phyloP scores from a whole-genome alignment of 306 rosid species.

The Trichosanthes truncata region DNA sequence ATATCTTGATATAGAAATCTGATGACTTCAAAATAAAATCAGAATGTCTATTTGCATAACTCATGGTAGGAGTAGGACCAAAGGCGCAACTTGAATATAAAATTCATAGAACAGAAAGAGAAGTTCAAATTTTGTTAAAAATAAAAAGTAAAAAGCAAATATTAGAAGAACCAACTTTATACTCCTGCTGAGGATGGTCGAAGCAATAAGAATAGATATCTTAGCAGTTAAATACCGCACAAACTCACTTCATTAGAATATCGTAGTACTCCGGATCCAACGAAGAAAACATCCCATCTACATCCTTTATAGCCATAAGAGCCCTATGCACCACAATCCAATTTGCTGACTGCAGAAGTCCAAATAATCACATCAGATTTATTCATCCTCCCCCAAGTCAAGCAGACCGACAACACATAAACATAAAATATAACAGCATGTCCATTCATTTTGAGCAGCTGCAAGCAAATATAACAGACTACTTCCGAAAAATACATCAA shows the following conservation, averaged over 20 bases:
- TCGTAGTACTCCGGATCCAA: constrained; percentile 98
- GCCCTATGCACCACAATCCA: constrained; percentile 97
- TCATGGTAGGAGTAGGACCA: background rate
- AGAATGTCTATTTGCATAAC: background rate
- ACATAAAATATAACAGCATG: background rate
- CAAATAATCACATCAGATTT: background rate
- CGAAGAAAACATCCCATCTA: constrained; percentile 86
- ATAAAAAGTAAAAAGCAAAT: background rate
- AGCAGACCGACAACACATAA: background rate
- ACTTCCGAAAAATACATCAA: background rate
- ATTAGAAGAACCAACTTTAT: background rate
- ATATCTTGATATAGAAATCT: background rate
- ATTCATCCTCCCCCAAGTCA: background rate
- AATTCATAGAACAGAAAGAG: background rate
- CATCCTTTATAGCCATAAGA: constrained; percentile 89
- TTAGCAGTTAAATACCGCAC: background rate
- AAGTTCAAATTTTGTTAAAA: background rate
- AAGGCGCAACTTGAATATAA: background rate
- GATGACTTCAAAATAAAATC: background rate
- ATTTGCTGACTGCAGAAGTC: constrained; percentile 62
- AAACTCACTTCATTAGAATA: constrained; percentile 82
- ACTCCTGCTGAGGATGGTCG: background rate
- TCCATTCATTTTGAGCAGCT: background rate
- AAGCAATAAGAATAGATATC: background rate
- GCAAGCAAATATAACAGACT: background rate